phyloP scores from a whole-genome alignment of 2,329 filamentous ascomycete species.

The Aspergillus sp. region DNA sequence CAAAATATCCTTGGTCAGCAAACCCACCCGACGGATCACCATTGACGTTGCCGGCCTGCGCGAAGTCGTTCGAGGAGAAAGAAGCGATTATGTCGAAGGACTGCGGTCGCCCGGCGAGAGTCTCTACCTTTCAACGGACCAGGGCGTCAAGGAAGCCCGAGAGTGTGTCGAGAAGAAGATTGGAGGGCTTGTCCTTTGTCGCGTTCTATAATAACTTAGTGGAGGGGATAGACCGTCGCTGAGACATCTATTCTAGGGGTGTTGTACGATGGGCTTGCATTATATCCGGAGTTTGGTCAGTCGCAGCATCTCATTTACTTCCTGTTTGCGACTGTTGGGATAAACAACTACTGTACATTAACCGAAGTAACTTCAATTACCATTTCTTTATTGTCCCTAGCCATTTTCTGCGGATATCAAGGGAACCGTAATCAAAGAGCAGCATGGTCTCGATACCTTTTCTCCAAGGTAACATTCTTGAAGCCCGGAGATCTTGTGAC shows the following conservation, averaged over 20 bases:
- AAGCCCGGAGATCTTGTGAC: background rate
- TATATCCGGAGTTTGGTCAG: slow-evolving; percentile 40
- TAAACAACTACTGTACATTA: slow-evolving; percentile 38
- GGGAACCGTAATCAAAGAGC: background rate
- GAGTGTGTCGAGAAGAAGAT: slow-evolving; percentile 79
- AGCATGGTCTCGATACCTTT: background rate
- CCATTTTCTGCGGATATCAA: background rate
- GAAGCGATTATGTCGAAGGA: slow-evolving; percentile 67
- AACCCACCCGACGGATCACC: slow-evolving; percentile 71
- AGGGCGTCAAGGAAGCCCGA: slow-evolving; percentile 75
- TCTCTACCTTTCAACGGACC: slow-evolving; percentile 75
- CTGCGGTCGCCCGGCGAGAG: slow-evolving; percentile 76
- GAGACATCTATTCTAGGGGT: slow-evolving; percentile 15
- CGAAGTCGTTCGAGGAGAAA: slow-evolving; percentile 67
- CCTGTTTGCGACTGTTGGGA: slow-evolving; percentile 34
- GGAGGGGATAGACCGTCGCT: slow-evolving; percentile 2
- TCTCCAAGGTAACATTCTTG: background rate
- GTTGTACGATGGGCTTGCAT: slow-evolving; percentile 32
- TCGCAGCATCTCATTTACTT: slow-evolving; percentile 32
- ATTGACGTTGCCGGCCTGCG: slow-evolving; percentile 63
- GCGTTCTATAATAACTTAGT: slow-evolving; percentile 47
- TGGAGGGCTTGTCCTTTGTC: slow-evolving; percentile 77
- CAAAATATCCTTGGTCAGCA: slow-evolving; percentile 66
- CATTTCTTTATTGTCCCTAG: slow-evolving; percentile 10
- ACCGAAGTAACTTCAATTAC: slow-evolving; percentile 29